A percentile compares a stretch with the other conserved stretches of the same genome.
These are phyloP conservation scores for Blastomyces silverae DNA, from an alignment of 2,329 filamentous ascomycete genomes.

Conservation along the genomic window DNA sequence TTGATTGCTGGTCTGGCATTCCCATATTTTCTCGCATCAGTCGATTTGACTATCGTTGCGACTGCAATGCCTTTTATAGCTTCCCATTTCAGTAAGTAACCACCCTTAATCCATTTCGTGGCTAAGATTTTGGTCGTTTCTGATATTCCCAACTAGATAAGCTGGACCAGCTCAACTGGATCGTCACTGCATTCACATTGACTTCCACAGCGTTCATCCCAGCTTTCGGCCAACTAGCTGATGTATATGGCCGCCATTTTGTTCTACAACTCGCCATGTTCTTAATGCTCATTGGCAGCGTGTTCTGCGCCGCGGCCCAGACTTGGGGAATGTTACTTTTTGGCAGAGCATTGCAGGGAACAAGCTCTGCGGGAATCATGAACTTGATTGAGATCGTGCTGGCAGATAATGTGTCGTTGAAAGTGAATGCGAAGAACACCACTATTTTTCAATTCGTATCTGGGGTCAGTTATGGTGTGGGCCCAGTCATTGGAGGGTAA, in stretches of 20 bases:
- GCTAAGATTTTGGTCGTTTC: not conserved
- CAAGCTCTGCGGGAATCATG: slow-evolving; percentile 55
- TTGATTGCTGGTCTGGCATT: slow-evolving; percentile 53
- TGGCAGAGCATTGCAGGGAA: slow-evolving; percentile 57
- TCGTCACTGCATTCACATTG: slow-evolving; percentile 62
- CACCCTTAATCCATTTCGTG: not conserved
- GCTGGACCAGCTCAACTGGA: slow-evolving; percentile 59
- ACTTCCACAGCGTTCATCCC: slow-evolving; percentile 62
- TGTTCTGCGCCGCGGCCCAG: slow-evolving; percentile 53
- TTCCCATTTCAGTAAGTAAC: slow-evolving; percentile 52
- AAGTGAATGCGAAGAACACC: slow-evolving; percentile 58
- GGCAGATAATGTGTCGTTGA: slow-evolving; percentile 56
- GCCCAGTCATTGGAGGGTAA: slow-evolving; percentile 55
- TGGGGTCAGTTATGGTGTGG: slow-evolving; percentile 54
- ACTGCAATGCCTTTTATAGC: slow-evolving; percentile 58
- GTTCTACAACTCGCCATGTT: slow-evolving; percentile 53
- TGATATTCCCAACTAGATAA: slow-evolving; percentile 35
- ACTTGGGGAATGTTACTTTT: slow-evolving; percentile 56
- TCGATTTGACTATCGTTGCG: slow-evolving; percentile 60
- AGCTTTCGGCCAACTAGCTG: slow-evolving; percentile 57
- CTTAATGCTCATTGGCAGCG: slow-evolving; percentile 54
- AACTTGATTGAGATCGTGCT: slow-evolving; percentile 58
- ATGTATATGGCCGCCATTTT: slow-evolving; percentile 58
- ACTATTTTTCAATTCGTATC: slow-evolving; percentile 55
- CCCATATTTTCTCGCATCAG: slow-evolving; percentile 55